These are phyloP conservation scores for Allium cepa DNA, from an alignment of 106 monocot genomes.

Conservation along the genomic window DNA sequence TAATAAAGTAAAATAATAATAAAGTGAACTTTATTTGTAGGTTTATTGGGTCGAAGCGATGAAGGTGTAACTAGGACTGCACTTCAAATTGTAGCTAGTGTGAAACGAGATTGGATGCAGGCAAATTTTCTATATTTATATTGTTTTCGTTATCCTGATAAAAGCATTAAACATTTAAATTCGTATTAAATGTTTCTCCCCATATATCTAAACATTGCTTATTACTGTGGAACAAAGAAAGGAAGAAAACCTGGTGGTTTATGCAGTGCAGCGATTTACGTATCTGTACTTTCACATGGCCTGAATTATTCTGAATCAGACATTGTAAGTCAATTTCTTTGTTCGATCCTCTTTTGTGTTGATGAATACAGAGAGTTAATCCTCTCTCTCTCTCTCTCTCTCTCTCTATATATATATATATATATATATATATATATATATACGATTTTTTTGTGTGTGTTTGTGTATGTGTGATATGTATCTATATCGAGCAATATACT, in stretches of 20 bases:
- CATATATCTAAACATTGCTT: background rate
- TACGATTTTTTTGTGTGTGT: too few species aligned
- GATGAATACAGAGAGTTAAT: too few species aligned
- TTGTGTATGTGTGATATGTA: too few species aligned
- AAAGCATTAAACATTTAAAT: too few species aligned
- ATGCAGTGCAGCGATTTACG: conserved; percentile 95
- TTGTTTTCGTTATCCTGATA: background rate
- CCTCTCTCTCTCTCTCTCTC: too few species aligned
- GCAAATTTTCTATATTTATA: conserved; percentile 15
- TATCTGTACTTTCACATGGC: conserved; percentile 88
- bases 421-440: too few species aligned
- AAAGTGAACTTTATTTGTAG: conserved; percentile 21
- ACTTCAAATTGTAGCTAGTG: conserved; percentile 75
- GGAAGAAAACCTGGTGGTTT: conserved; percentile 96
- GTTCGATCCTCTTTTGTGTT: too few species aligned
- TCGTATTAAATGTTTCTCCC: background rate
- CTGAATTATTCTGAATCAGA: conserved; percentile 73
- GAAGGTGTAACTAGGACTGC: conserved; percentile 60
- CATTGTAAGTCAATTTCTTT: conserved; percentile 46
- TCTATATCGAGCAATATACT: too few species aligned
- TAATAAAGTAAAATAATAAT: too few species aligned
- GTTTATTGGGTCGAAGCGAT: conserved; percentile 53
- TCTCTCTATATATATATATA: too few species aligned
- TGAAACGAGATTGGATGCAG: conserved; percentile 99
- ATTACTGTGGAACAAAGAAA: conserved; percentile 40